Base-by-base conservation (phyloP, 2,329 filamentous ascomycete genomes). In the Cordyceps militaris region DNA sequence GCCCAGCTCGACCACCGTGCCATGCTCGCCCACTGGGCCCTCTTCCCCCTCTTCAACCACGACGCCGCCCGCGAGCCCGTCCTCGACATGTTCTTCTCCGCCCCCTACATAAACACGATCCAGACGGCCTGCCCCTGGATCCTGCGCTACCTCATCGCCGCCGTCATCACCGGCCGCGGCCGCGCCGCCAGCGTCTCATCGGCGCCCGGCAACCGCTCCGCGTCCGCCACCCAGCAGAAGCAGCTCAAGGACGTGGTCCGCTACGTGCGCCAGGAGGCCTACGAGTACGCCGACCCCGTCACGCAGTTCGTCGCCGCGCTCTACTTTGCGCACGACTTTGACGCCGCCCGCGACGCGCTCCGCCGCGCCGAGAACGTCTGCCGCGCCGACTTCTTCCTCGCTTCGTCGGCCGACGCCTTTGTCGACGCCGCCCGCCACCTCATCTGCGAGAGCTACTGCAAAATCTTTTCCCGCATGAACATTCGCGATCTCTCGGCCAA, bases 391-490 rank as follows among this genome's bases (percentile, higher is more conserved):
- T 97, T 99, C 81, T 99, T 99, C 87, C 83, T 99, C 59, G 84
- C 88, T 58, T 87, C 85, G 21, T 84, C 89, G 3, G 86, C 89
- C 34, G 93, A 97, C 67, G 80, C 85, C 43, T 99, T 99, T 70
- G 90, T 99, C 63, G 93, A 97, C 70, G 87, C 91, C 50, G 94
- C 94, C 40, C 84, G 94, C 69, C 94, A 99, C 79, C 81, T 99
- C 61, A 97, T 99, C 73, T 97, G 93, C 56, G 94, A 99, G 80
- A 91, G 86, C 73, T 99, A 99, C 83, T 99, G 94, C 89, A 97
- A 97, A 84, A 99, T 99, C 72, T 95, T 97, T 75, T 91, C 96
- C 71, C 84, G 93, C 67, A 99, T 99, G 72, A 93, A 97, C 73
- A 97, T 99, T 73, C 91, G 92, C 83, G 94, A 97, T 67, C 84